phyloP scores from a whole-genome alignment of 1,284 basidiomycete species.

The Vanrija pseudolonga region DNA sequence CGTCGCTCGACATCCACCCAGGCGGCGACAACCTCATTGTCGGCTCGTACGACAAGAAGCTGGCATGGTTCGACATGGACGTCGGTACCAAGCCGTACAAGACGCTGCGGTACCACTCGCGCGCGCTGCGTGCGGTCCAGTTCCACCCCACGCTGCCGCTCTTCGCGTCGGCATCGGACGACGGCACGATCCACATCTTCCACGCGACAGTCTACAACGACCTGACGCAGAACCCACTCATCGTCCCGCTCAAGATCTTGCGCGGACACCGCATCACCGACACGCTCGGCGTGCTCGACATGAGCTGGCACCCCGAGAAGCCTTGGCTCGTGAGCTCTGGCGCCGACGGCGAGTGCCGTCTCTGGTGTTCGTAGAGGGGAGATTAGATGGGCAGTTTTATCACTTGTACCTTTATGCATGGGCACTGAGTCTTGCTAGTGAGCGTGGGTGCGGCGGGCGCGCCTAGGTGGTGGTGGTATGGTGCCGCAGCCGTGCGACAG shows the following conservation, averaged over 20 bases:
- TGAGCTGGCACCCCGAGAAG: constrained; percentile 82
- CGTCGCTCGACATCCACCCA: constrained; percentile 91
- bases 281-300: constrained; percentile 83
- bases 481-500: too few species aligned
- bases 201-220: constrained; percentile 92
- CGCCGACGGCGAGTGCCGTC: constrained; percentile 80
- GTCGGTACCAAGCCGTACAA: constrained; percentile 95
- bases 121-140: constrained; percentile 83
- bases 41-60: constrained; percentile 93
- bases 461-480: neutral
- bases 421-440: neutral
- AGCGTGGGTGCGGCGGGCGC: too few species aligned
- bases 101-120: constrained; percentile 89
- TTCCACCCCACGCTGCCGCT: constrained; percentile 95
- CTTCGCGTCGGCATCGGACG: constrained; percentile 93
- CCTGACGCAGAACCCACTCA: constrained; percentile 89
- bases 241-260: constrained; percentile 95
- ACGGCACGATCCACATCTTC: constrained; percentile 95
- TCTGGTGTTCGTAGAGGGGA: constrained; percentile 62
- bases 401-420: constrained; percentile 2
- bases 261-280: constrained; percentile 80
- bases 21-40: constrained; percentile 94
- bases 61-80: constrained; percentile 99
- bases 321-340: constrained; percentile 93
- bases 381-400: neutral